A percentile compares a stretch with the other conserved stretches of the same genome.
phyloP scores from a whole-genome alignment of 2,329 filamentous ascomycete genomes.

The Alternaria viburni region DNA sequence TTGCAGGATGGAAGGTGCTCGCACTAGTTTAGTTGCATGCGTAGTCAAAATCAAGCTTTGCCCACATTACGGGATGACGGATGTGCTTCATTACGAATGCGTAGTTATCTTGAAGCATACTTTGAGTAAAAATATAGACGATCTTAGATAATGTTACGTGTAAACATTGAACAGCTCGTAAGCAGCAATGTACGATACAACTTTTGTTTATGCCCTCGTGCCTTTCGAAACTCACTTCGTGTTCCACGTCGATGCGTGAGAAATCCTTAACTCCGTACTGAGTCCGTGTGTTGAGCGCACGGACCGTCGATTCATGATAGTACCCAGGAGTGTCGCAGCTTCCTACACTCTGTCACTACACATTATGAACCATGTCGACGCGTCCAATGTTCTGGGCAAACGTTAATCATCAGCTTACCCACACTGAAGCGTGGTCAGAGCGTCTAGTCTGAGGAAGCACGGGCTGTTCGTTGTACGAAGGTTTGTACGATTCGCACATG shows the following conservation, averaged over 20 bases:
- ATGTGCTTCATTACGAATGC: background rate
- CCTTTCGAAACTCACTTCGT: background rate
- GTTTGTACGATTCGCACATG: background rate
- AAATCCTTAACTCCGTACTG: background rate
- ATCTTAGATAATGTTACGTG: background rate
- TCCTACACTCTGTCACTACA: background rate
- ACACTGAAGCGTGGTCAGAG: background rate
- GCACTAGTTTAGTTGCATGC: background rate
- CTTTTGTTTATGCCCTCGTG: background rate
- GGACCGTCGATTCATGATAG: background rate
- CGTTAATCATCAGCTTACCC: background rate
- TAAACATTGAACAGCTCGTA: background rate
- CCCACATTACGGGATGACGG: background rate
- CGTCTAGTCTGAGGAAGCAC: background rate
- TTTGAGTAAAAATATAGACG: background rate
- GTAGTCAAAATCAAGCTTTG: background rate
- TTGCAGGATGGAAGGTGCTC: constrained; percentile 33
- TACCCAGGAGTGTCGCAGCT: background rate
- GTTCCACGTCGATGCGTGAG: background rate
- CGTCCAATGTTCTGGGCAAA: background rate
- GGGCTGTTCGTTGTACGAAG: background rate
- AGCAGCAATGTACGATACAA: background rate
- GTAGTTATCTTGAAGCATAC: background rate
- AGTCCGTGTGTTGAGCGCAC: background rate
- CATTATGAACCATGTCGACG: background rate